These are phyloP conservation scores for Hortaea werneckii DNA, from an alignment of 2,329 filamentous ascomycete genomes.

Conservation along the genomic window DNA sequence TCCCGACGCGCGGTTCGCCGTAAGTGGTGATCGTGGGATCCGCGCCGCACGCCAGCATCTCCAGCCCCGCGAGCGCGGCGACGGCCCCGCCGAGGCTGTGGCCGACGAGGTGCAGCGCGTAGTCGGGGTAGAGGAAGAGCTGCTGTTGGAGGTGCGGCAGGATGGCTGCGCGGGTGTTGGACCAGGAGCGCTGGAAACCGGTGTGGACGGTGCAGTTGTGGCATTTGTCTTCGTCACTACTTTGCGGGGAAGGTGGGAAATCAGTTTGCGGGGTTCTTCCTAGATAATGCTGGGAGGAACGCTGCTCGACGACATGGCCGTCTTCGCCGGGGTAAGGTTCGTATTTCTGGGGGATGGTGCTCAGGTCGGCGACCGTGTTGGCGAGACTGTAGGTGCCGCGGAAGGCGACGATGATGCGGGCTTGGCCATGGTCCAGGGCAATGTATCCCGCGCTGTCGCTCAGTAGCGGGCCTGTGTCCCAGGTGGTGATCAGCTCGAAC, in stretches of 20 bases:
- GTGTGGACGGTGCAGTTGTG: constrained; percentile 84
- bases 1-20: constrained; percentile 66
- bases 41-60: constrained; percentile 69
- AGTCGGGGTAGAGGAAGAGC: constrained; percentile 53
- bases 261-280: constrained; percentile 56
- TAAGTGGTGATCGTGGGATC: constrained; percentile 76
- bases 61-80: constrained; percentile 74
- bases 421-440: constrained; percentile 63
- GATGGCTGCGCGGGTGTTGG: constrained; percentile 58
- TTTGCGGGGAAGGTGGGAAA: constrained; percentile 10
- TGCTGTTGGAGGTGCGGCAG: constrained; percentile 55
- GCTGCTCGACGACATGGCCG: constrained; percentile 7
- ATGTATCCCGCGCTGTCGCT: constrained; percentile 92
- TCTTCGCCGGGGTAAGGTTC: constrained; percentile 62
- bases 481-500: constrained; percentile 71
- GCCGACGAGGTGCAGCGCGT: constrained; percentile 69
- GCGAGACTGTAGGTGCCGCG: constrained; percentile 89
- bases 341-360: constrained; percentile 81
- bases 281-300: constrained; percentile 4
- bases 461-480: constrained; percentile 80
- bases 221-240: constrained; percentile 46
- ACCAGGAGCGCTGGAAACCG: constrained; percentile 82
- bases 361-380: constrained; percentile 84
- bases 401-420: constrained; percentile 75
- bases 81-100: constrained; percentile 91